phyloP scores from a whole-genome alignment of 2,329 filamentous ascomycete genomes.

The Emmonsia crescens region DNA sequence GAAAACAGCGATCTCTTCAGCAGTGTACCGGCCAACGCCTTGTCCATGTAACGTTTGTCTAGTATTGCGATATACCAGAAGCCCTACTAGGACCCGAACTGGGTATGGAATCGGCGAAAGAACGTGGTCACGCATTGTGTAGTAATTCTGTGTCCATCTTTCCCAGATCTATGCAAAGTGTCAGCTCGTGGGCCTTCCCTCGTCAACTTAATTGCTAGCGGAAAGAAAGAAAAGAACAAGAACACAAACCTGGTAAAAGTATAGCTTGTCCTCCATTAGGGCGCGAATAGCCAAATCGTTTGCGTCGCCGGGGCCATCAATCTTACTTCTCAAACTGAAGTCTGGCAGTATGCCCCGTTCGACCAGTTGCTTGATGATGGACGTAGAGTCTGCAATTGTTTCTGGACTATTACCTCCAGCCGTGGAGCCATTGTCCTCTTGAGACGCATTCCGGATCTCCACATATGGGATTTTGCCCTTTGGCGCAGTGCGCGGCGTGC shows the following conservation, averaged over 20 bases:
- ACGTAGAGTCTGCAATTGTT: conserved; percentile 41
- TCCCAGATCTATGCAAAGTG: conserved; percentile 34
- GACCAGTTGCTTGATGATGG: conserved; percentile 43
- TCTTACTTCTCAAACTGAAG: conserved; percentile 30
- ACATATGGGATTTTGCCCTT: conserved; percentile 53
- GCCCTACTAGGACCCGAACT: conserved; percentile 41
- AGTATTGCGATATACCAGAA: conserved; percentile 37
- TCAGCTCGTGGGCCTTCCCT: not conserved
- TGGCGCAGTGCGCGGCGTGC: conserved; percentile 39
- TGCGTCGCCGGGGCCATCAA: conserved; percentile 32
- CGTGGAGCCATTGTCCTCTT: not conserved
- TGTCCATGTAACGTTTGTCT: conserved; percentile 43
- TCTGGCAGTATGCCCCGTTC: conserved; percentile 35
- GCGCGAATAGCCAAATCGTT: conserved; percentile 44
- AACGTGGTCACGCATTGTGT: conserved; percentile 44
- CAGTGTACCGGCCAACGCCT: conserved; percentile 42
- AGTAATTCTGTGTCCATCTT: conserved; percentile 50
- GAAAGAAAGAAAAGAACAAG: not conserved
- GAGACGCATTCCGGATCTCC: conserved; percentile 1
- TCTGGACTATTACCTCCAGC: not conserved
- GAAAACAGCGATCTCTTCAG: conserved; percentile 39
- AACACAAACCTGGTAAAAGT: conserved; percentile 42
- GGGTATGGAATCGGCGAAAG: conserved; percentile 43
- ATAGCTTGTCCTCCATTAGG: conserved; percentile 50
- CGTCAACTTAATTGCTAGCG: not conserved